Conservation (phyloP, 2,329 filamentous ascomycete species). For the Fusarium chlamydosporum region DNA sequence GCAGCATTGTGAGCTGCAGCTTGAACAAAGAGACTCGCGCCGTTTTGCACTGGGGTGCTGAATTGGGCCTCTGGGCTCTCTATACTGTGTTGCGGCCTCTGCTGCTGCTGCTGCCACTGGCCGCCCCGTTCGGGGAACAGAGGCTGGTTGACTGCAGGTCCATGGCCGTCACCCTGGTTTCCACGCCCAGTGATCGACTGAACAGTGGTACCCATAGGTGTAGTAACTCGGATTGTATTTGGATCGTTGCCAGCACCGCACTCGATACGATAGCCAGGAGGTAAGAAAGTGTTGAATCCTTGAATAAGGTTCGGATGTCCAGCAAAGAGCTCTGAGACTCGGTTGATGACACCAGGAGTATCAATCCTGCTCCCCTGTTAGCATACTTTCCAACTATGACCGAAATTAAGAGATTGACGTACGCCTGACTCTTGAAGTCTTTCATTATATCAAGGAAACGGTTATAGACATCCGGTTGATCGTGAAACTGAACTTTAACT, state of each 20-base stretch:
- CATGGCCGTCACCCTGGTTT: conserved; percentile 62
- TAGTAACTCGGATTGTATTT: conserved; percentile 96
- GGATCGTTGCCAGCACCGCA: conserved; percentile 94
- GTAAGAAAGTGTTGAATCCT: conserved; percentile 97
- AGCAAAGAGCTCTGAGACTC: conserved; percentile 94
- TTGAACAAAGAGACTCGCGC: conserved; percentile 63
- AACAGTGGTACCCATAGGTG: conserved; percentile 96
- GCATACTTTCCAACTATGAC: conserved; percentile 6
- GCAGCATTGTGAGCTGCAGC: conserved; percentile 57
- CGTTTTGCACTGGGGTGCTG: conserved; percentile 69
- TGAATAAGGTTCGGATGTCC: conserved; percentile 96
- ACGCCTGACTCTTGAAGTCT: conserved; percentile 98
- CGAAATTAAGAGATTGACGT: conserved; percentile 57
- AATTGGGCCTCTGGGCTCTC: conserved; percentile 75
- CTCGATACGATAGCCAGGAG: conserved; percentile 95
- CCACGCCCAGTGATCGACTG: conserved; percentile 79
- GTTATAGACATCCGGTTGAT: conserved; percentile 98
- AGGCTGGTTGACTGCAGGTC: conserved; percentile 58
- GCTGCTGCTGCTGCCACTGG: conserved; percentile 67
- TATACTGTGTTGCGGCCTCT: conserved; percentile 67
- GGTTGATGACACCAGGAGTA: conserved; percentile 96
- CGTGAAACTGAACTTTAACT: conserved; percentile 97
- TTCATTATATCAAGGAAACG: conserved; percentile 99
- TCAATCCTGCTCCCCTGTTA: conserved; percentile 76
- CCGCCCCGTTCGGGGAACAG: conserved; percentile 64